Percentiles rank a stretch among this genome's conserved stretches.
Evolutionary conservation across 2,329 filamentous ascomycete genomes (phyloP).

Genomic region (Cladophialophora carrionii): DNA sequence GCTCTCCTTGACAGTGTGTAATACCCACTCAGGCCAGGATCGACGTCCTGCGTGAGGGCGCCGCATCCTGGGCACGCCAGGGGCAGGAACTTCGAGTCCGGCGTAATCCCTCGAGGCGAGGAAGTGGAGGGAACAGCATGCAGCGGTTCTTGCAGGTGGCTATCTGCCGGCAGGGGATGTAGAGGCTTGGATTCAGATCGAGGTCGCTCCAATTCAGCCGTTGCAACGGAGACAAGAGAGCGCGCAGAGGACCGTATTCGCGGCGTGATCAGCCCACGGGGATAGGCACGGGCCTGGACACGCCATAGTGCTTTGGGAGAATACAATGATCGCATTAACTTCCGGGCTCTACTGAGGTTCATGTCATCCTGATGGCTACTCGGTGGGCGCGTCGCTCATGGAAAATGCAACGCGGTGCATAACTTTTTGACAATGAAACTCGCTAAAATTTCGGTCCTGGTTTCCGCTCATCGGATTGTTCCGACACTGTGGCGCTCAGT

Average conservation of each 20-base stretch:
- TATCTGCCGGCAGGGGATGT: not conserved
- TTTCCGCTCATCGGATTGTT: not conserved
- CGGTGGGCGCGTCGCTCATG: not conserved
- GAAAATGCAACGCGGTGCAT: not conserved
- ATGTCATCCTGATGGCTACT: not conserved
- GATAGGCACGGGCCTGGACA: not conserved
- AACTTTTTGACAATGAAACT: not conserved
- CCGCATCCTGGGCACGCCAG: slow-evolving; percentile 65
- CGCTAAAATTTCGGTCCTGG: not conserved
- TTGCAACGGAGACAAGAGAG: slow-evolving; percentile 1
- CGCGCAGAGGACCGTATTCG: not conserved
- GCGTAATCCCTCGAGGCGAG: not conserved
- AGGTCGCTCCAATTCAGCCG: slow-evolving; percentile 3
- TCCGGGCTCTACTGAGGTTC: not conserved
- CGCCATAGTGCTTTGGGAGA: not conserved
- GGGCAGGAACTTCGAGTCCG: slow-evolving; percentile 45
- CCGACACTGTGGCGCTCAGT: not conserved
- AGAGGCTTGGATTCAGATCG: not conserved
- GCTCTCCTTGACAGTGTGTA: slow-evolving; percentile 57
- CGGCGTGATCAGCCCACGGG: not conserved
- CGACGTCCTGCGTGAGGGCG: slow-evolving; percentile 61
- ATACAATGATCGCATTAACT: slow-evolving; percentile 2
- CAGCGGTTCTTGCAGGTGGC: not conserved
- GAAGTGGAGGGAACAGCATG: not conserved
- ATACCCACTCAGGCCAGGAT: slow-evolving; percentile 60